Percentiles rank a stretch among this genome's conserved stretches.
These are phyloP conservation scores for Halophytophthora polymorphica DNA, from an alignment of 352 stramenopile genomes.

Conservation along the genomic window DNA sequence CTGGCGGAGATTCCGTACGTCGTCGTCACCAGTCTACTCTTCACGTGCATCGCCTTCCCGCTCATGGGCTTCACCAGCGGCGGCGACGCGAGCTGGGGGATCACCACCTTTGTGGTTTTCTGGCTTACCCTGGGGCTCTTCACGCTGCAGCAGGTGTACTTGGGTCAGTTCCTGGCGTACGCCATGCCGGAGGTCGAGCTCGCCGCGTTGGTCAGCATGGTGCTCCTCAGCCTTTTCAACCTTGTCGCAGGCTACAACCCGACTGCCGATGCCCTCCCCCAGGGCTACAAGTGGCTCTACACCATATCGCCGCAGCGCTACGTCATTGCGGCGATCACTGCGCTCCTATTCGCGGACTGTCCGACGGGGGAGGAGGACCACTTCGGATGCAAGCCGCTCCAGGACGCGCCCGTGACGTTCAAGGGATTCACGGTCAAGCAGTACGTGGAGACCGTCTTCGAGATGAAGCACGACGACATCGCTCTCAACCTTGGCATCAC, in stretches of 20 bases:
- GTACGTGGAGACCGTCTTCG: constrained; percentile 30
- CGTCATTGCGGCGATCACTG: constrained; percentile 9
- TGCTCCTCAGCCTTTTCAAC: constrained; percentile 33
- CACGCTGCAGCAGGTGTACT: constrained; percentile 27
- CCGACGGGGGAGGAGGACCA: neutral
- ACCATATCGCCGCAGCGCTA: constrained; percentile 19
- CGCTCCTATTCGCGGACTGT: constrained; percentile 18
- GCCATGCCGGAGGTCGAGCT: constrained; percentile 21
- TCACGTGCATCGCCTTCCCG: constrained; percentile 31
- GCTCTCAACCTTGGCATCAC: constrained; percentile 17
- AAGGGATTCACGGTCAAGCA: constrained; percentile 19
- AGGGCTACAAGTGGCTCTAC: constrained; percentile 23
- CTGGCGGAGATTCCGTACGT: constrained; percentile 67
- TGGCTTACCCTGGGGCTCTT: constrained; percentile 22
- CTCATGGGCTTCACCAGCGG: constrained; percentile 36
- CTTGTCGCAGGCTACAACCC: constrained; percentile 43
- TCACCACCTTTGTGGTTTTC: constrained; percentile 20
- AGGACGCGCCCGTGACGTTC: constrained; percentile 10
- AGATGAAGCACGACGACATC: constrained; percentile 26
- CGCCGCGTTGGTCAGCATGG: constrained; percentile 16
- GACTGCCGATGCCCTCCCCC: constrained; percentile 15
- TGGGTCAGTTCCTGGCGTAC: constrained; percentile 27
- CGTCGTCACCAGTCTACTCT: constrained; percentile 24
- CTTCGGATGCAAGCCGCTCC: constrained; percentile 15
- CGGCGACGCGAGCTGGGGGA: constrained; percentile 11